Evolutionary conservation across 2,329 filamentous ascomycete genomes (phyloP), one percentile per base, ranked within the genome.

Genomic region (Westerdykella sp.): DNA sequence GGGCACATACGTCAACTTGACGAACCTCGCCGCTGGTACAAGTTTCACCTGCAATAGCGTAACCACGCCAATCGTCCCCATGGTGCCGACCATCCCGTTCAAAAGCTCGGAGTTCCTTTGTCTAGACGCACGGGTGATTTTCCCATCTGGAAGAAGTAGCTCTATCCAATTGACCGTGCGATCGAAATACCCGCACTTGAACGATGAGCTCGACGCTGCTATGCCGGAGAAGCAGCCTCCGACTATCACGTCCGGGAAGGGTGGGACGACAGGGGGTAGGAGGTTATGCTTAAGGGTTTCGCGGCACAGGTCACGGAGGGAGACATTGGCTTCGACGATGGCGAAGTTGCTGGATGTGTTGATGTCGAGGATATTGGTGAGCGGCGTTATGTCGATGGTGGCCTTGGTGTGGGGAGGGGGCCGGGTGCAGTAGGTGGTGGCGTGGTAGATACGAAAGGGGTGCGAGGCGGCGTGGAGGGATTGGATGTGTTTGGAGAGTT

Each of bases 361-460:
- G 28, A 75, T 60, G 6, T 56, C 44, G 9, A 75, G 47, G 6
- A 76, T 63, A 45, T 71, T 53, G 13, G 72, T 73, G n/a, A 87
- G 73, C 5, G 56, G 53, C 62, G 78, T 81, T n/a, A 80, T 85
- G 60, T 85, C 80, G 45, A 87, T 70, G 7, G 77, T 77, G 54
- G 51, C 22, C 18, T 21, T 21, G 18, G 18, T 21, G 18, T 21
- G 18, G 18, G 18, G 18, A 21, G 36, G 35, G 23, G 73, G 71
- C 1, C 84, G 78, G 15, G 83, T 87, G 63, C 78, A 84, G 69
- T 85, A 85, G 18, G 83, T 85, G 0, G 80, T 78, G 47, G 84
- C 84, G 66, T 87, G 83, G 56, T 80, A 84, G 55, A 87, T 79
- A n/a, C 82, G 75, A 62, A 84, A 87, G 4, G 42, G 37, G 13